Evolutionary conservation across 2,329 filamentous ascomycete species (phyloP).

Genomic region (Colletotrichum tropicale): DNA sequence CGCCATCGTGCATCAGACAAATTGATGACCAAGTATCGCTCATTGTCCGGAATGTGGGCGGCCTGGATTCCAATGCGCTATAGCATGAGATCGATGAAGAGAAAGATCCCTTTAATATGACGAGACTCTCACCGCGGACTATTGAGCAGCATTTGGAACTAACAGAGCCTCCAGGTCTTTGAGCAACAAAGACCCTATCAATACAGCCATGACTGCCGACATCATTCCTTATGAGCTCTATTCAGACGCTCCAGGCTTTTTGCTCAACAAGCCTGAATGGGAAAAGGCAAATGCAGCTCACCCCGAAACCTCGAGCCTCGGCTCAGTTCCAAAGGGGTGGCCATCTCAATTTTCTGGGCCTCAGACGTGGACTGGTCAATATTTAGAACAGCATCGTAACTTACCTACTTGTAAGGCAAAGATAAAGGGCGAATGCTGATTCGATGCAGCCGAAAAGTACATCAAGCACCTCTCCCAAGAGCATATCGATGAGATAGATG

Average conservation of each 20-base stretch:
- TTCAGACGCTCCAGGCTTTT: neutral
- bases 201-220: neutral
- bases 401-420: accelerated
- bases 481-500: neutral
- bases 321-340: neutral
- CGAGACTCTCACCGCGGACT: neutral
- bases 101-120: neutral
- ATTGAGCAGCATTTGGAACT: neutral
- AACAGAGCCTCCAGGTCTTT: neutral
- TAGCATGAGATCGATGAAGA: neutral
- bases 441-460: neutral
- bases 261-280: neutral
- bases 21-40: neutral
- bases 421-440: neutral
- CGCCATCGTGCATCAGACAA: neutral
- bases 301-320: neutral
- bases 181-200: too few species aligned
- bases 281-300: neutral
- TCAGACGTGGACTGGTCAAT: neutral
- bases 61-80: neutral
- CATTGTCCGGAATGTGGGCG: neutral
- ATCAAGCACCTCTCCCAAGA: neutral
- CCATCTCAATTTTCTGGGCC: neutral
- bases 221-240: neutral
- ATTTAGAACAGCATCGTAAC: neutral